Base-by-base conservation (phyloP, 2,329 filamentous ascomycete species). In the Ciborinia camelliae region DNA sequence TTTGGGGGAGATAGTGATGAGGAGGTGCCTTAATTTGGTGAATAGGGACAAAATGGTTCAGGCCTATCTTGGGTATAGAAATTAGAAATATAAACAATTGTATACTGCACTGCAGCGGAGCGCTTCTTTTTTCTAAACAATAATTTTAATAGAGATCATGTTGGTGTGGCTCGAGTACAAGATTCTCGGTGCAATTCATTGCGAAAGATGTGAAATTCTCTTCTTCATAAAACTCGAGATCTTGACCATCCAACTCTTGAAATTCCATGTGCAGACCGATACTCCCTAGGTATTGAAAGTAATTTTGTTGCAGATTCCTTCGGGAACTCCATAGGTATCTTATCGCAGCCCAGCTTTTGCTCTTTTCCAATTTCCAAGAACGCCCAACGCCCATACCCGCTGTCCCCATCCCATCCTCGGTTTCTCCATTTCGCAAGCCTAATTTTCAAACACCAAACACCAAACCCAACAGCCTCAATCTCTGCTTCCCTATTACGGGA, bases 1-100 rank as follows among this genome's bases (percentile, higher is more conserved):
- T 87, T 87, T 75, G 85, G 79, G 28, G 82, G 81, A 68, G 82
- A 84, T 64, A 82, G 81, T 72, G 81, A 82, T 72, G 77, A 77
- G 63, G 81, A 82, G 71, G 67, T 76, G 30, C 73, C 73, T 41
- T 76, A 64, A 71, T 62, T 28, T n/a, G 8, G 2, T 4, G 30
- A 26, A 23, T 53, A 15, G 20, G 8, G 32, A 35, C 6, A 35
- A 61, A 20, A 9, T 12, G 7, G 15, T 43, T 41, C 6, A n/a
- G 35, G 14, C 23, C 18, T 5, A 14, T 28, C 41, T 23, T 4
- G 5, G 8, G 35, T 23, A 52, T 20, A 45, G 26, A 18, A 30
- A 47, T 4, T 20, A 45, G 26, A 18, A 30, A 47, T 4, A 8
- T 59, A 59, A 23, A 53, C 20, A 23, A 45, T 23, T 47, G 20